Percentiles rank a stretch among this genome's conserved stretches.
Evolutionary conservation across 352 stramenopile genomes (phyloP).

Genomic region (Phytopythium litorale): DNA sequence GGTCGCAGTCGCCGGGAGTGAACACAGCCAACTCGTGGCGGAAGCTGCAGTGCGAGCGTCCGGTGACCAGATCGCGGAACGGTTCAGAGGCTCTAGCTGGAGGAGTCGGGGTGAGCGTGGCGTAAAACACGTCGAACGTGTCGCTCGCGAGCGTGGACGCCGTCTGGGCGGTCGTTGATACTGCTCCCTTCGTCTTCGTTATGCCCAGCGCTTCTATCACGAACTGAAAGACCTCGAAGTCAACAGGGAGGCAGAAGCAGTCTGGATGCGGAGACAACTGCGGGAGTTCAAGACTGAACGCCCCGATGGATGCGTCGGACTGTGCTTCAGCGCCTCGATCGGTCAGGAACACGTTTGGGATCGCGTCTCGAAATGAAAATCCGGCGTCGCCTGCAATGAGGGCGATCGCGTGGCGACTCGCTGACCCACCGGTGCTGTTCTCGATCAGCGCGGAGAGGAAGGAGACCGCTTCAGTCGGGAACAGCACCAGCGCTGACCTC

Average conservation of each 20-base stretch:
- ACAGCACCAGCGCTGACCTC: constrained; percentile 52
- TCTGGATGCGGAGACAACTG: constrained; percentile 76
- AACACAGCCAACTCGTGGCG: constrained; percentile 39
- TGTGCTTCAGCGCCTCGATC: constrained; percentile 1
- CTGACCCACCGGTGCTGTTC: not conserved
- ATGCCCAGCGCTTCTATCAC: constrained; percentile 30
- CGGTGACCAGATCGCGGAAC: constrained; percentile 1
- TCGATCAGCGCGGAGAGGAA: constrained; percentile 40
- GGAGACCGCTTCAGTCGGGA: constrained; percentile 59
- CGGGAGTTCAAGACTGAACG: constrained; percentile 40
- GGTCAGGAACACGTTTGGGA: constrained; percentile 54
- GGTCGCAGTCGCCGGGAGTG: constrained; percentile 69
- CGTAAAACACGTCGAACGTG: constrained; percentile 73
- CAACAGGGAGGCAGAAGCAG: constrained; percentile 77
- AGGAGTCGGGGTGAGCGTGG: not conserved
- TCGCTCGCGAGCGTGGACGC: constrained; percentile 45
- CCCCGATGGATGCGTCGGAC: not conserved
- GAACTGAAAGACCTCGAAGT: constrained; percentile 61
- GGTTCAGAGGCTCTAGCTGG: constrained; percentile 3
- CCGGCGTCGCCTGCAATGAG: constrained; percentile 52
- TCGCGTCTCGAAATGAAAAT: constrained; percentile 57
- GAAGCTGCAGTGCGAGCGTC: constrained; percentile 23
- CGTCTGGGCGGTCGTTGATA: constrained; percentile 14
- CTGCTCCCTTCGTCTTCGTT: not conserved
- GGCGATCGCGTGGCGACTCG: constrained; percentile 11